phyloP scores from a whole-genome alignment of 169 alveolate species.

The Perkinsus marinus region DNA sequence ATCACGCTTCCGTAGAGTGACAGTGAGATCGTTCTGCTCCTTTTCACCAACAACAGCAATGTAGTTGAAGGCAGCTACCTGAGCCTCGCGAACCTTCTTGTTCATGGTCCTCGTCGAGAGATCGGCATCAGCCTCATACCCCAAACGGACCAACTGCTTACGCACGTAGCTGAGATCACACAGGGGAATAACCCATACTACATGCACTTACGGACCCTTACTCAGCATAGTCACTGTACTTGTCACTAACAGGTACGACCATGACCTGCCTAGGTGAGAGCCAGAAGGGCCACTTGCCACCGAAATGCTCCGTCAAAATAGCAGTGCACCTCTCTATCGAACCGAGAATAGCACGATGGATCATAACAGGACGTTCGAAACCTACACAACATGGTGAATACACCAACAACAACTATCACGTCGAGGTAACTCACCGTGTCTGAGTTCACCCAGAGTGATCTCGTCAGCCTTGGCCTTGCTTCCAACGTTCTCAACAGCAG shows the following conservation, averaged over 20 bases:
- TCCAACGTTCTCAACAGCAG: slow-evolving; percentile 5
- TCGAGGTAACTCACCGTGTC: too few species aligned
- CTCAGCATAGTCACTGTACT: slow-evolving; percentile 72
- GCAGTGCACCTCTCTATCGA: slow-evolving; percentile 90
- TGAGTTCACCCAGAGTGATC: slow-evolving; percentile 14
- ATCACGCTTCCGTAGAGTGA: slow-evolving; percentile 69
- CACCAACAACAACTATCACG: too few species aligned
- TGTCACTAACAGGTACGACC: slow-evolving; percentile 80
- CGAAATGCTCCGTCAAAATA: slow-evolving; percentile 86
- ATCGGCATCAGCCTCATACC: slow-evolving; percentile 82
- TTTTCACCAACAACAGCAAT: slow-evolving; percentile 93
- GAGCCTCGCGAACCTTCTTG: slow-evolving; percentile 90
- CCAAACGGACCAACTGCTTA: slow-evolving; percentile 20
- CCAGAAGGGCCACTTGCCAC: slow-evolving; percentile 99
- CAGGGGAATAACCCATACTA: too few species aligned
- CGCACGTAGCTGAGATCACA: background rate
- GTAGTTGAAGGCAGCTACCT: slow-evolving; percentile 80
- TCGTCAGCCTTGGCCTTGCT: slow-evolving; percentile 12
- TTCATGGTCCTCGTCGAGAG: slow-evolving; percentile 72
- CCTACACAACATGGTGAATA: slow-evolving; percentile 47
- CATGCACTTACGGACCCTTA: too few species aligned
- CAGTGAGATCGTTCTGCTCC: slow-evolving; percentile 65
- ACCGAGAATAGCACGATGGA: slow-evolving; percentile 98
- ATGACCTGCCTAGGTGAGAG: slow-evolving; percentile 91
- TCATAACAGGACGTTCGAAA: slow-evolving; percentile 89